Evolutionary conservation across 1,284 basidiomycete species (phyloP).

Genomic region (Microbotryomycetes sp.): DNA sequence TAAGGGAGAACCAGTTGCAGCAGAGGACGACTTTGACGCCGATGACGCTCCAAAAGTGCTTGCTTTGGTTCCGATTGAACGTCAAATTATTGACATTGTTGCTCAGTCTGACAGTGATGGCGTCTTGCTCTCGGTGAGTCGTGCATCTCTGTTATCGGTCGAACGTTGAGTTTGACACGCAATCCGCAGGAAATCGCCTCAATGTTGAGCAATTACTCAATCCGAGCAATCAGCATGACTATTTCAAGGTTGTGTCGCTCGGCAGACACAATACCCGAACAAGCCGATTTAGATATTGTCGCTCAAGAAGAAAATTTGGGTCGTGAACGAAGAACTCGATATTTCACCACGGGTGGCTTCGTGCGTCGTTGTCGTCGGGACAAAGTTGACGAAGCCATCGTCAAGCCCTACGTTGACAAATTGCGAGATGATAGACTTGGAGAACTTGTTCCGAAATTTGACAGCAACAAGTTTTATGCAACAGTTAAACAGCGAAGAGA

Average conservation of each 20-base stretch:
- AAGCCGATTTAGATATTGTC: conserved; percentile 60
- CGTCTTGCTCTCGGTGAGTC: conserved; percentile 60
- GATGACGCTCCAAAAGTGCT: conserved; percentile 12
- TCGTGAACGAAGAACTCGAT: conserved; percentile 69
- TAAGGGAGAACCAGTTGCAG: not conserved
- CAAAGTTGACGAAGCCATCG: conserved; percentile 14
- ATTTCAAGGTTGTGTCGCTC: conserved; percentile 58
- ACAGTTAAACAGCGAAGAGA: conserved; percentile 19
- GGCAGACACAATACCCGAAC: conserved; percentile 58
- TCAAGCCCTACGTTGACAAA: not conserved
- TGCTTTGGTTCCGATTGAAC: conserved; percentile 56
- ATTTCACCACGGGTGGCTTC: conserved; percentile 52
- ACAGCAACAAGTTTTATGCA: not conserved
- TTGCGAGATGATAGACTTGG: not conserved
- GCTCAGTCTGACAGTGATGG: conserved; percentile 59
- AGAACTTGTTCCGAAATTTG: not conserved
- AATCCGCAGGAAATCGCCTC: conserved; percentile 56
- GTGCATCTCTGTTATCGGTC: not conserved
- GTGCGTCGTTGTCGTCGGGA: conserved; percentile 20
- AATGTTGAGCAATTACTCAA: conserved; percentile 62
- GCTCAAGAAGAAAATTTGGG: conserved; percentile 66
- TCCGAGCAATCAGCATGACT: conserved; percentile 68
- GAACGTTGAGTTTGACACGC: not conserved
- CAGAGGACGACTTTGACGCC: too few species aligned
- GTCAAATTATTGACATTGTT: conserved; percentile 64